Percentiles rank a stretch among this genome's conserved stretches.
These are phyloP conservation scores for Citeromyces siamensis DNA, from an alignment of 1,139 yeast genomes.

Conservation along the genomic window DNA sequence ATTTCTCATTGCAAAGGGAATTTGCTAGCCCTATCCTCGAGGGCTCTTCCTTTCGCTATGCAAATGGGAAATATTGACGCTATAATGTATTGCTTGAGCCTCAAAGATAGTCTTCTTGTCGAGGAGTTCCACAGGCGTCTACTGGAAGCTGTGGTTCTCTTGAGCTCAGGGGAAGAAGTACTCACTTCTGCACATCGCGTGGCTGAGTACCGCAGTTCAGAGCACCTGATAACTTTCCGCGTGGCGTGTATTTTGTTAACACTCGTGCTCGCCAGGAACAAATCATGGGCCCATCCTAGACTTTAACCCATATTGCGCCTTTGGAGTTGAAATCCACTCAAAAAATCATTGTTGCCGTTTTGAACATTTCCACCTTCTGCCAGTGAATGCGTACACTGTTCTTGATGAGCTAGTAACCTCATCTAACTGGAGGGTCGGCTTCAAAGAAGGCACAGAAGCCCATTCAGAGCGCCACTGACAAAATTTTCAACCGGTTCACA, in stretches of 20 bases:
- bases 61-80: conserved; percentile 98
- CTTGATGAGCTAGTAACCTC: conserved; percentile 78
- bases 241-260: conserved; percentile 86
- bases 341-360: conserved; percentile 78
- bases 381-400: conserved; percentile 85
- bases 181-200: conserved; percentile 79
- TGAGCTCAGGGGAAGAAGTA: conserved; percentile 96
- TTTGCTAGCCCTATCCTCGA: conserved; percentile 80
- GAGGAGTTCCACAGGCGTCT: conserved; percentile 80
- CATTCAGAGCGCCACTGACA: conserved; percentile 86
- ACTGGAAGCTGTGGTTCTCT: conserved; percentile 84
- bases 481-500: conserved; percentile 74
- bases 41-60: conserved; percentile 97
- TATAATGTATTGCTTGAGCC: conserved; percentile 73
- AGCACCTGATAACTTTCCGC: conserved; percentile 74
- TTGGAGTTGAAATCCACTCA: conserved; percentile 71
- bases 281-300: conserved; percentile 89
- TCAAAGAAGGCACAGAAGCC: conserved; percentile 79
- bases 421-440: conserved; percentile 71
- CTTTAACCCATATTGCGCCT: conserved; percentile 57
- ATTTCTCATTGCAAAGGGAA: conserved; percentile 77
- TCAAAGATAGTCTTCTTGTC: conserved; percentile 73
- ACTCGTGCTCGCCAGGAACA: conserved; percentile 72
- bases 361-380: conserved; percentile 88
- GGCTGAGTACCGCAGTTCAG: conserved; percentile 77